Evolutionary conservation across 768 basidiomycete species (phyloP).

Genomic region (Leucocoprinus birnbaumii): DNA sequence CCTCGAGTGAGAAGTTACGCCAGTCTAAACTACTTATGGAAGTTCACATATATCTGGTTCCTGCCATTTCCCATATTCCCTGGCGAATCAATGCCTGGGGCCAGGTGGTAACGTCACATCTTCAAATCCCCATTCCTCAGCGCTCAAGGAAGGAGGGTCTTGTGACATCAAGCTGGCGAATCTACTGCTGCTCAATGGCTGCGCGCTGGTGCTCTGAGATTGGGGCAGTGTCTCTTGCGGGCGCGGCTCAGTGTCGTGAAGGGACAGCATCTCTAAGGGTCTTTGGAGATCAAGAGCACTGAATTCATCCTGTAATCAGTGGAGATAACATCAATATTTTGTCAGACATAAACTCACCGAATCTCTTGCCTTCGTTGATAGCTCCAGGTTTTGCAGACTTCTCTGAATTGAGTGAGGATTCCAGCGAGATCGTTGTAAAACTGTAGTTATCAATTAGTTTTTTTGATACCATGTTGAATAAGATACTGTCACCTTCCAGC

Average conservation of each 20-base stretch:
- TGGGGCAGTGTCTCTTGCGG: not conserved
- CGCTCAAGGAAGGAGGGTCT: slow-evolving; percentile 43
- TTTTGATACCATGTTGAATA: not conserved
- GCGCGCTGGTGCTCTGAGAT: not conserved
- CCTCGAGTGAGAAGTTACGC: no score
- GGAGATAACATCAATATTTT: not conserved
- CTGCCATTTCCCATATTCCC: no score
- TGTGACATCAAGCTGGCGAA: slow-evolving; percentile 21
- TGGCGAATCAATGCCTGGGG: slow-evolving; percentile 16
- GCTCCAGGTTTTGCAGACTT: slow-evolving; percentile 74
- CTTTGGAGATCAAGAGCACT: not conserved
- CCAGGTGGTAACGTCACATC: slow-evolving; percentile 44
- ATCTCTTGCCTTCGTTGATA: slow-evolving; percentile 69
- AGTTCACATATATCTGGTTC: no score
- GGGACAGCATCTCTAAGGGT: slow-evolving; percentile 32
- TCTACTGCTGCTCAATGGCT: slow-evolving; percentile 12
- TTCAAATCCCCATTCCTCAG: slow-evolving; percentile 53
- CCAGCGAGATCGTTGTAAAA: slow-evolving; percentile 88
- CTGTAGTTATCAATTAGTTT: slow-evolving; percentile 41
- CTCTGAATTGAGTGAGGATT: slow-evolving; percentile 72
- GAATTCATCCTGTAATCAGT: no score
- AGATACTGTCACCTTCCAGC: slow-evolving; percentile 60
- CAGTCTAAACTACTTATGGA: no score
- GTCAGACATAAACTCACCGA: slow-evolving; percentile 44
- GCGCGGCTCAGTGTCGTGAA: slow-evolving; percentile 20